A percentile compares a stretch with the other conserved stretches of the same genome.
Evolutionary conservation across 345 rosid species (phyloP).

Genomic region (Combretum micranthum): DNA sequence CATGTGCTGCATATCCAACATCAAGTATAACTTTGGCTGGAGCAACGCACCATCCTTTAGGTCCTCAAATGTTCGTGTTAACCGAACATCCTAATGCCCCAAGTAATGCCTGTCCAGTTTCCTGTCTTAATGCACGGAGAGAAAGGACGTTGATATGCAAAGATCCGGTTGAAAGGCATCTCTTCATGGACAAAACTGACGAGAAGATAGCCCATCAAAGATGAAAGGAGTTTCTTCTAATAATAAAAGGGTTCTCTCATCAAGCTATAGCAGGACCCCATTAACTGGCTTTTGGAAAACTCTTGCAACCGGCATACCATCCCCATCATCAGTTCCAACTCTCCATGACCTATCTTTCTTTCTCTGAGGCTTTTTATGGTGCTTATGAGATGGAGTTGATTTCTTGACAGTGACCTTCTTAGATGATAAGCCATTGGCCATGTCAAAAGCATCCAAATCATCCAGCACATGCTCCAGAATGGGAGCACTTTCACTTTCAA

Average conservation of each 20-base stretch:
- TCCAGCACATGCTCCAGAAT: constrained; percentile 52
- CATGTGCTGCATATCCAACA: no score
- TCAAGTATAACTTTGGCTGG: no score
- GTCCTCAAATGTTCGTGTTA: no score
- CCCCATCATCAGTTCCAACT: constrained; percentile 43
- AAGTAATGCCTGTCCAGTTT: no score
- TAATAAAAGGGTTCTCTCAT: background rate
- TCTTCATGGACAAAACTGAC: no score
- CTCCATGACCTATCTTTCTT: constrained; percentile 71
- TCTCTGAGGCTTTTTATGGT: constrained; percentile 68
- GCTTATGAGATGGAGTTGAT: constrained; percentile 45
- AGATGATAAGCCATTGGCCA: constrained; percentile 53
- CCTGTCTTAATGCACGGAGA: no score
- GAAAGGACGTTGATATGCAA: no score
- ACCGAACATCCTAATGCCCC: no score
- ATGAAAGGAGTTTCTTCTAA: background rate
- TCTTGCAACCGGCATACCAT: constrained; percentile 69
- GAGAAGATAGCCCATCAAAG: no score
- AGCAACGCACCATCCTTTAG: no score
- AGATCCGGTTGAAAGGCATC: no score
- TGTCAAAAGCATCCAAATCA: constrained; percentile 66
- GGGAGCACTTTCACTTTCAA: constrained; percentile 19
- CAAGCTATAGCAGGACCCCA: constrained; percentile 28
- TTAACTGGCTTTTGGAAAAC: constrained; percentile 58
- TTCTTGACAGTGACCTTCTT: constrained; percentile 42